Evolutionary conservation across 73 alveolate species (phyloP).

Genomic region (Tetrahymena borealis): DNA sequence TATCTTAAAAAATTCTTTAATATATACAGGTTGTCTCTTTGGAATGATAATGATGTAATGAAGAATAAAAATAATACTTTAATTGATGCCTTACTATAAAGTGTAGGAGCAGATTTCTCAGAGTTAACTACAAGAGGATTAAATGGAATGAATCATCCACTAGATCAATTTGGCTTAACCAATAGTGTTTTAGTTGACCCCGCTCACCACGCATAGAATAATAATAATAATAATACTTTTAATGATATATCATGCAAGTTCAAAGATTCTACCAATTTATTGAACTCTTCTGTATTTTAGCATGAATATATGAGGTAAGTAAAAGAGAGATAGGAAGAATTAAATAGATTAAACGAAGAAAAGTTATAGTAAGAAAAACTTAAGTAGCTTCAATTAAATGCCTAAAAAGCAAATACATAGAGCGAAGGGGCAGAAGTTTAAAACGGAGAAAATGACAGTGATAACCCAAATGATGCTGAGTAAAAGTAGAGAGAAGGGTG

Average conservation of each 20-base stretch:
- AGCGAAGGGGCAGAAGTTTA: not conserved
- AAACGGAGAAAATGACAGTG: not conserved
- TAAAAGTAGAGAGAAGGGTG: slow-evolving; percentile 19
- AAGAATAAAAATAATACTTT: not conserved
- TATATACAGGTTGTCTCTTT: not conserved
- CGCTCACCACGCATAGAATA: too few species aligned
- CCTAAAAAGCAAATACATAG: not conserved
- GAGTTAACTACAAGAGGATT: not conserved
- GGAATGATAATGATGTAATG: not conserved
- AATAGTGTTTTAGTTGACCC: not conserved
- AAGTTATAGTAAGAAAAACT: not conserved
- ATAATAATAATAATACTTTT: not conserved
- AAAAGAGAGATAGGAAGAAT: not conserved
- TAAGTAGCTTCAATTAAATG: not conserved
- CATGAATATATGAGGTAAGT: not conserved
- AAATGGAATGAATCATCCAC: not conserved
- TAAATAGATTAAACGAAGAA: not conserved
- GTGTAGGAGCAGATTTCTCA: not conserved
- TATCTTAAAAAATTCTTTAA: not conserved
- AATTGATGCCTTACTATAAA: not conserved
- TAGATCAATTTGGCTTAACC: not conserved
- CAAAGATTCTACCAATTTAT: not conserved
- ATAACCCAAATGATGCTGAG: not conserved
- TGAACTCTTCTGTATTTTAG: not conserved
- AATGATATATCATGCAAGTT: not conserved